A percentile compares a stretch with the other conserved stretches of the same genome.
These are phyloP conservation scores for Claviceps sp. DNA, from an alignment of 2,329 filamentous ascomycete genomes.

Conservation along the genomic window DNA sequence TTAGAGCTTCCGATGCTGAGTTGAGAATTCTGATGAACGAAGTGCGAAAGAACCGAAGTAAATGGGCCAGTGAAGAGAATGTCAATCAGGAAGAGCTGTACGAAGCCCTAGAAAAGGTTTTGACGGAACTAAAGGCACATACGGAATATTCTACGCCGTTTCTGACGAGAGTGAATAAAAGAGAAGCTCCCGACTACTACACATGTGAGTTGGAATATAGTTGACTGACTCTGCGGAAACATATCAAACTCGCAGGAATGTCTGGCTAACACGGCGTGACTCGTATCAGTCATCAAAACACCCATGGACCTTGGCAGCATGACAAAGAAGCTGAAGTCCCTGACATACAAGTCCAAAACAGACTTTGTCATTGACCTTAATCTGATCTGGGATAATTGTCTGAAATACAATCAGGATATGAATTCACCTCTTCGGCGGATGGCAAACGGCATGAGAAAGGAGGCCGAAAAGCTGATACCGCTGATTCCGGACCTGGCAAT, in stretches of 20 bases:
- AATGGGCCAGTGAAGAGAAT: conserved; percentile 97
- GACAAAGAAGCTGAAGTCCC: conserved; percentile 88
- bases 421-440: conserved; percentile 81
- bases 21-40: conserved; percentile 89
- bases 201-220: conserved; percentile 47
- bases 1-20: conserved; percentile 85
- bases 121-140: conserved; percentile 93
- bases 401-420: conserved; percentile 88
- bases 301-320: conserved; percentile 97
- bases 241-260: neutral
- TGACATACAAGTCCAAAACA: conserved; percentile 75
- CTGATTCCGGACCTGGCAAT: conserved; percentile 89
- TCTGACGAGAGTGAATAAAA: conserved; percentile 85
- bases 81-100: conserved; percentile 97
- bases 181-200: conserved; percentile 93
- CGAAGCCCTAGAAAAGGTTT: conserved; percentile 89
- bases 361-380: conserved; percentile 92
- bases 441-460: conserved; percentile 91
- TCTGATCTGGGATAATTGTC: conserved; percentile 92
- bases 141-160: conserved; percentile 97
- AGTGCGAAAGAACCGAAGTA: conserved; percentile 93
- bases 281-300: conserved; percentile 67
- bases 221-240: neutral
- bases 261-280: neutral
- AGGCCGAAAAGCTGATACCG: conserved; percentile 91